These are phyloP conservation scores for Jaapia argillacea DNA, from an alignment of 768 basidiomycete species.

Conservation along the genomic window DNA sequence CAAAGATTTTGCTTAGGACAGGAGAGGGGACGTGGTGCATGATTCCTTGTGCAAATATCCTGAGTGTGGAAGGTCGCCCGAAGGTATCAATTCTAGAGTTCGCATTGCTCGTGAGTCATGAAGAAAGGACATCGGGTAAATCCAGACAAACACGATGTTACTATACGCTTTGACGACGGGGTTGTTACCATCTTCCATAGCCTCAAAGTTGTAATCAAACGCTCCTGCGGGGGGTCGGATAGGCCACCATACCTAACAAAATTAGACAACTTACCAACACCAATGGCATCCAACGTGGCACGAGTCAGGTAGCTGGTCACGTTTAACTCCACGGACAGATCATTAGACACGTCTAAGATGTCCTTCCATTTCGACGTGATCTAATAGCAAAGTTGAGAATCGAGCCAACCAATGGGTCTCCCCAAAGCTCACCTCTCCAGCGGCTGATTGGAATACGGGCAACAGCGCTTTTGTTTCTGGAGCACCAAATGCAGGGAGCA, in stretches of 20 bases:
- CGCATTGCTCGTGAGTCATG: background rate
- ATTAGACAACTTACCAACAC: slow-evolving; percentile 24
- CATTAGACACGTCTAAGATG: background rate
- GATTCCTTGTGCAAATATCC: slow-evolving; percentile 38
- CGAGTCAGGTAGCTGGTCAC: slow-evolving; percentile 24
- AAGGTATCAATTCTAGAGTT: slow-evolving; percentile 34
- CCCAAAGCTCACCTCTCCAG: slow-evolving; percentile 13
- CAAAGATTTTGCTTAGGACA: slow-evolving; percentile 35
- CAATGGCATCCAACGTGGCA: slow-evolving; percentile 40
- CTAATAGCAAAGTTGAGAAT: background rate
- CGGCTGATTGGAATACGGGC: slow-evolving; percentile 33
- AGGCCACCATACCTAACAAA: background rate
- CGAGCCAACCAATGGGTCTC: slow-evolving; percentile 15
- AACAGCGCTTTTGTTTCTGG: slow-evolving; percentile 42
- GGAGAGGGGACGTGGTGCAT: slow-evolving; percentile 29
- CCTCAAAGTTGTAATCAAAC: slow-evolving; percentile 39
- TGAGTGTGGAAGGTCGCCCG: slow-evolving; percentile 33
- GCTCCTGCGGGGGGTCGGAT: slow-evolving; percentile 23
- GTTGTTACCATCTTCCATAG: slow-evolving; percentile 21
- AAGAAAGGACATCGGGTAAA: background rate
- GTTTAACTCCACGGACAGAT: slow-evolving; percentile 4
- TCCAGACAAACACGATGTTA: background rate
- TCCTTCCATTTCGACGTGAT: background rate
- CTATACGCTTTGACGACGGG: background rate
- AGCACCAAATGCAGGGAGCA: slow-evolving; percentile 46